phyloP scores from a whole-genome alignment of 2,329 filamentous ascomycete genomes.

The Pleomassaria siparia region DNA sequence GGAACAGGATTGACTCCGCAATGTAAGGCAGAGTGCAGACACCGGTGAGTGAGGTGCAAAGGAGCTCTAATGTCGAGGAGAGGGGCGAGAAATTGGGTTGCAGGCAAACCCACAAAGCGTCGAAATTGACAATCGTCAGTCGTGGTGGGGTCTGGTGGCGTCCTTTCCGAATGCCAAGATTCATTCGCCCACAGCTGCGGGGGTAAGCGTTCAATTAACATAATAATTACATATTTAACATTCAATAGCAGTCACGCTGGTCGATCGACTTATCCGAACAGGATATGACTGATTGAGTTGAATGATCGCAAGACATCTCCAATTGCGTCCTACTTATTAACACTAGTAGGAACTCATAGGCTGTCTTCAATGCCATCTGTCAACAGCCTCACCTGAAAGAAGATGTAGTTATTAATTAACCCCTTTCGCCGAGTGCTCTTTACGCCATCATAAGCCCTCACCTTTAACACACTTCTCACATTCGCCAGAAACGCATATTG shows the following conservation, averaged over 20 bases:
- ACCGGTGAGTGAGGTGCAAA: not conserved
- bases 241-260: no score
- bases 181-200: no score
- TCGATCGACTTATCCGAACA: not conserved
- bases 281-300: not conserved
- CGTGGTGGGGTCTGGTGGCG: not conserved
- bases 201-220: no score
- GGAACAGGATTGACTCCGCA: not conserved
- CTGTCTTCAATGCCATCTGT: no score
- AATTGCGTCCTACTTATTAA: no score
- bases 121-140: conserved; percentile 6
- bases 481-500: not conserved
- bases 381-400: no score
- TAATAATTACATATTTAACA: no score
- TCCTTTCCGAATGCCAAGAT: no score
- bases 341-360: no score
- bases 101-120: conserved; percentile 7
- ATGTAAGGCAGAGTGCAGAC: not conserved
- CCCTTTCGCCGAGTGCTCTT: no score
- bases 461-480: not conserved
- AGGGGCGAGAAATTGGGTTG: not conserved
- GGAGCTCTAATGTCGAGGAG: not conserved
- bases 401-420: not conserved
- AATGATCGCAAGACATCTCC: no score
- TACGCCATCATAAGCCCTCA: no score